Evolutionary conservation across 2,329 filamentous ascomycete species (phyloP).

Genomic region (Exophiala sideris): DNA sequence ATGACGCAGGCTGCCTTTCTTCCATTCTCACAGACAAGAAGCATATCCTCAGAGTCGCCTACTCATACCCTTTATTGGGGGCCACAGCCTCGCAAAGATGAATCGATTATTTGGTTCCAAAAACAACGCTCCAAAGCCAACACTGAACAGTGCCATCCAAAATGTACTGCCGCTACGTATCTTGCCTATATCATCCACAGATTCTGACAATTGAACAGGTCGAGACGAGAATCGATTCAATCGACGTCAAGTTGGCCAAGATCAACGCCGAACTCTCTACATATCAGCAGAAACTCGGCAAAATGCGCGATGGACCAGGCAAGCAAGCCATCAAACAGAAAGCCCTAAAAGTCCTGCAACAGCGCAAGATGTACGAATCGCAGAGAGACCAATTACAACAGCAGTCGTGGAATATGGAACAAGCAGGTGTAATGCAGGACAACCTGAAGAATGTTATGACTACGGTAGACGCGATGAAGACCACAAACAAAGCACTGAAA

Average conservation of each 20-base stretch:
- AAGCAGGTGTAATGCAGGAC: conserved; percentile 97
- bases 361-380: conserved; percentile 88
- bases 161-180: conserved; percentile 56
- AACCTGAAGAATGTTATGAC: conserved; percentile 99
- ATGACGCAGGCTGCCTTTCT: conserved; percentile 3
- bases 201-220: conserved; percentile 46
- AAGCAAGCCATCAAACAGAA: conserved; percentile 92
- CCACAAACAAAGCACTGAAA: conserved; percentile 85
- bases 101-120: conserved; percentile 94
- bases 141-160: conserved; percentile 74
- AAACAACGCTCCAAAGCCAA: conserved; percentile 82
- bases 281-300: conserved; percentile 81
- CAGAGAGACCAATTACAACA: conserved; percentile 91
- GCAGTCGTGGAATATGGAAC: conserved; percentile 99
- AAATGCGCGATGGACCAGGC: conserved; percentile 93
- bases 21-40: not conserved
- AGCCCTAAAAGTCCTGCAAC: conserved; percentile 88
- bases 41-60: not conserved
- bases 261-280: conserved; percentile 85
- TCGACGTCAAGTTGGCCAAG: conserved; percentile 92
- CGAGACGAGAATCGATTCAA: conserved; percentile 75
- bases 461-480: conserved; percentile 96
- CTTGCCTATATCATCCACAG: conserved; percentile 5
- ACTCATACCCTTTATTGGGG: not conserved
- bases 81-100: conserved; percentile 56